Percentiles rank a stretch among this genome's conserved stretches.
These are phyloP conservation scores for Diddensiella transvaalensis DNA, from an alignment of 805 yeast species.

Conservation along the genomic window DNA sequence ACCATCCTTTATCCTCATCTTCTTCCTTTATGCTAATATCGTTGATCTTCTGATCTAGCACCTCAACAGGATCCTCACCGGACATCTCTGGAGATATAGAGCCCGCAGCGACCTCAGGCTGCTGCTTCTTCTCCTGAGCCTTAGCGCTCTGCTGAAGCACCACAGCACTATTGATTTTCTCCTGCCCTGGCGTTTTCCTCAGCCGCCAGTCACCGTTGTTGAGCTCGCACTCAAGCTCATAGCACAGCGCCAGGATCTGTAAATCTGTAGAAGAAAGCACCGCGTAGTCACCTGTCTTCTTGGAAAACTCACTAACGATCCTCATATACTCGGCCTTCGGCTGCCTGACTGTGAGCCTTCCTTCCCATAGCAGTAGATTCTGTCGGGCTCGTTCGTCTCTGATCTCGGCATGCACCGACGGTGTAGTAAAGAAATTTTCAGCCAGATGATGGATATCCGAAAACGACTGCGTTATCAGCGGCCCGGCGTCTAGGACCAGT, in stretches of 20 bases:
- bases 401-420: conserved; percentile 84
- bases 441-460: conserved; percentile 71
- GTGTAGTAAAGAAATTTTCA: conserved; percentile 74
- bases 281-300: conserved; percentile 83
- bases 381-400: conserved; percentile 80
- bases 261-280: conserved; percentile 90
- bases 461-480: conserved; percentile 81
- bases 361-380: conserved; percentile 79
- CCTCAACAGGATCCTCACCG: conserved; percentile 4
- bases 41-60: conserved; percentile 1
- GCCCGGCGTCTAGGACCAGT: conserved; percentile 91
- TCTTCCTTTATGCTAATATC: background rate
- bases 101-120: background rate
- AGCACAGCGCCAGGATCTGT: conserved; percentile 86
- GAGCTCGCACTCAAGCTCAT: conserved; percentile 74
- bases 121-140: background rate
- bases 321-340: conserved; percentile 65
- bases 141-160: conserved; percentile 15
- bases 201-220: conserved; percentile 68
- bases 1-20: background rate
- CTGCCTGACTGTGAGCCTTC: conserved; percentile 63
- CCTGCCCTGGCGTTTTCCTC: conserved; percentile 59
- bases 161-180: conserved; percentile 16
- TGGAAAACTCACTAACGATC: conserved; percentile 71
- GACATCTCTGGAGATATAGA: background rate